Conservation (phyloP, 371 early-diverging fungal genomes). For the Funneliformis caledonium region DNA sequence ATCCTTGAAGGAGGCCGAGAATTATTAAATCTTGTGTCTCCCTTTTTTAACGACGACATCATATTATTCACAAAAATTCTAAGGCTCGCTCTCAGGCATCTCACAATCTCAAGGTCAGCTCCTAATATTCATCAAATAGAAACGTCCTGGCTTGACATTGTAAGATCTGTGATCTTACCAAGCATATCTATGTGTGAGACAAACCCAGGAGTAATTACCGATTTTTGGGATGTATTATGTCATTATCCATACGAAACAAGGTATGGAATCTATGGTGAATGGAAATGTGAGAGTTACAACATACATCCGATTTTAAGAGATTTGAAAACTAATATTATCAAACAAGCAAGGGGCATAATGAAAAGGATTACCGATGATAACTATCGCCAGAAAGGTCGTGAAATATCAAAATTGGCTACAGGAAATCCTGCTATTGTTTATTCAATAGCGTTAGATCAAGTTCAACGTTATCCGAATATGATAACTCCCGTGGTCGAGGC, state of each 20-base stretch:
- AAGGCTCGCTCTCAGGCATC: slow-evolving; percentile 3
- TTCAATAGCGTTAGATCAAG: slow-evolving; percentile 73
- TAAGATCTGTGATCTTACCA: slow-evolving; percentile 20
- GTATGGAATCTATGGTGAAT: slow-evolving; percentile 80
- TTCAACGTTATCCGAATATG: slow-evolving; percentile 87
- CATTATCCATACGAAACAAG: slow-evolving; percentile 67
- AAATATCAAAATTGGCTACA: slow-evolving; percentile 81
- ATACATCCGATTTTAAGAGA: slow-evolving; percentile 44
- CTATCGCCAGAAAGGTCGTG: slow-evolving; percentile 79
- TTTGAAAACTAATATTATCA: slow-evolving; percentile 57
- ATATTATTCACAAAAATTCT: slow-evolving; percentile 21
- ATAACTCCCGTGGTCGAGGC: slow-evolving; percentile 86
- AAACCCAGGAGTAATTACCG: slow-evolving; percentile 50
- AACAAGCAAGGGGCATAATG: slow-evolving; percentile 69
- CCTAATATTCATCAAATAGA: background rate
- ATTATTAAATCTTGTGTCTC: background rate
- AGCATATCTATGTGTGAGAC: slow-evolving; percentile 6
- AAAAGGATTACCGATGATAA: slow-evolving; percentile 81
- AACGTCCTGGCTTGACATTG: slow-evolving; percentile 2
- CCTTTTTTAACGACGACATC: background rate
- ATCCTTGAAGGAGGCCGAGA: slow-evolving; percentile 3
- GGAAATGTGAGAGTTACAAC: slow-evolving; percentile 63
- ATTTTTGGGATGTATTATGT: slow-evolving; percentile 78
- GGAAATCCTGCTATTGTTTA: slow-evolving; percentile 85
- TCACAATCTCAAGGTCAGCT: background rate